Evolutionary conservation across 106 monocot species (phyloP).

Genomic region (Dendrobium huoshanense): DNA sequence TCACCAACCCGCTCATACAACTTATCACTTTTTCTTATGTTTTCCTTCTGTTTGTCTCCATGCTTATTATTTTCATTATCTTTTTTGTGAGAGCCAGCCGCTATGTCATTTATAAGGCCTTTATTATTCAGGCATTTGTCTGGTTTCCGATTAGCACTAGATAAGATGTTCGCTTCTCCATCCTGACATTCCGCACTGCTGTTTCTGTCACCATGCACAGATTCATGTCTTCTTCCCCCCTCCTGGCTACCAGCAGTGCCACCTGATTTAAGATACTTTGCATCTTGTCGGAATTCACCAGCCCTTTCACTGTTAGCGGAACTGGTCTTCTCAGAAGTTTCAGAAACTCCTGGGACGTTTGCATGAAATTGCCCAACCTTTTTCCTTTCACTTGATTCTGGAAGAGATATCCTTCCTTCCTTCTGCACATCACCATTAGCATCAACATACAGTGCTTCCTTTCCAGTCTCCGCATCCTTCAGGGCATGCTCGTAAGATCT

Average conservation of each 20-base stretch:
- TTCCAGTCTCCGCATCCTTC: slow-evolving; percentile 2
- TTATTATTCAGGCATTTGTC: slow-evolving; percentile 10
- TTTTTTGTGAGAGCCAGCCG: neutral
- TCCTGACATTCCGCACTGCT: neutral
- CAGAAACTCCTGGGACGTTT: slow-evolving; percentile 10
- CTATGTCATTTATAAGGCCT: slow-evolving; percentile 2
- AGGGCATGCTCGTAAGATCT: slow-evolving; percentile 10
- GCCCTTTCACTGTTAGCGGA: slow-evolving; percentile 1
- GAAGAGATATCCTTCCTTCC: slow-evolving; percentile 1
- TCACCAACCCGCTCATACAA: slow-evolving; percentile 30
- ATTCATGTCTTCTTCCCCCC: slow-evolving; percentile 5
- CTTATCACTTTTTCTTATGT: slow-evolving; percentile 21
- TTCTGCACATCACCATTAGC: slow-evolving; percentile 2
- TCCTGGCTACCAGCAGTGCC: slow-evolving; percentile 11
- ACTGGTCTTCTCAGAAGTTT: slow-evolving; percentile 6
- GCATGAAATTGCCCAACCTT: slow-evolving; percentile 10
- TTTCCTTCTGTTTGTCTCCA: slow-evolving; percentile 25
- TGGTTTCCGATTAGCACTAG: slow-evolving; percentile 1
- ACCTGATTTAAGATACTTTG: slow-evolving; percentile 4
- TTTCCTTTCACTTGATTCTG: slow-evolving; percentile 8
- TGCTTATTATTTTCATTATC: slow-evolving; percentile 21
- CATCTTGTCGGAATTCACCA: slow-evolving; percentile 7
- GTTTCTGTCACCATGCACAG: slow-evolving; percentile 7
- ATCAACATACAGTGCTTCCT: neutral
- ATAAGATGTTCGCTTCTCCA: slow-evolving; percentile 10